Base-by-base conservation (phyloP, 768 basidiomycete species). In the Mycena latifolia region DNA sequence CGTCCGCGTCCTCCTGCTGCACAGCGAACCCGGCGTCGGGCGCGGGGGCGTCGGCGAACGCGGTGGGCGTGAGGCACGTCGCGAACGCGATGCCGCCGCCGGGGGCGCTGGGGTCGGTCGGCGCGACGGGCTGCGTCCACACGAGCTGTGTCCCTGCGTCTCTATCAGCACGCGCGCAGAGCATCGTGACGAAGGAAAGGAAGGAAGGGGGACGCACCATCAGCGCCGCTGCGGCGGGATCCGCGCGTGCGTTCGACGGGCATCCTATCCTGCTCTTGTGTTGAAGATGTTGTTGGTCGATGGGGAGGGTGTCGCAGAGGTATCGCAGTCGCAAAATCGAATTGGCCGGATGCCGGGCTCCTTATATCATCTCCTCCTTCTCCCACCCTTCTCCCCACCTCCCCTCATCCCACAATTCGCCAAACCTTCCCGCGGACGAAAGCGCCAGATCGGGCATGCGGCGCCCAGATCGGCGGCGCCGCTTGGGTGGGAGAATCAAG, bases 51-150 rank as follows among this genome's bases (percentile, higher is more conserved):
- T 7, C 6, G 6, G 33, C 33, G 33, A 14, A 35, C 33, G 33
- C 33, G 33, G 78, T 78, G 24, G 86, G 85, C 8, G 86, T 87
- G 59, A 87, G 69, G 63, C 81, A 83, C 62, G 86, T 83, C 41
- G 85, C 82, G 68, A 87, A 87, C 37, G 84, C 83, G 75, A 87
- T 79, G 63, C 70, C 66, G 46, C 28, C 20, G 63, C 69, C 31
- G 43, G 60, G 33, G 8, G 33, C 33, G 33, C 33, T 14, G 33
- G 33, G 63, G 8, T 78, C 73, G 60, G 80, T 77, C 39, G 77
- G 45, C 45, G 45, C 45, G 45, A 46, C 55, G 18, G 79, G 76
- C 22, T 78, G 56, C 2, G 79, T 75, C 83, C 82, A 84, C 45
- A 78, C 81, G 31, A 82, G 77, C 35, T 77, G 74, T 39, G 77